Percentiles rank a stretch among this genome's conserved stretches.
Conservation (phyloP, 208 protist species). For the Leishmania mexicana region DNA sequence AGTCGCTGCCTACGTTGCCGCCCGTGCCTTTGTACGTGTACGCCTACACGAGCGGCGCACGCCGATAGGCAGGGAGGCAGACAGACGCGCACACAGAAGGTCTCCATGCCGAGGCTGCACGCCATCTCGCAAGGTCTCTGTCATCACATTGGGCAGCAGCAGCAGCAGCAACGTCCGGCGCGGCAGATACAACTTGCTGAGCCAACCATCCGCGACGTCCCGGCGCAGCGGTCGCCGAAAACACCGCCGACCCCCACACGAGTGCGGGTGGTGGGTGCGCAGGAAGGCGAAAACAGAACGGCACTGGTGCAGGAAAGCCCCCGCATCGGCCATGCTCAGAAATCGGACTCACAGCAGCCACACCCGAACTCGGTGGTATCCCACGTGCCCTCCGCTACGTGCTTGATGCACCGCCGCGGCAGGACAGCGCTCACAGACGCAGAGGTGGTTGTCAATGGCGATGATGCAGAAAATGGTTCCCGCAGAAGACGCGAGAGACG, state of each 20-base stretch:
- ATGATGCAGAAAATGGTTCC: background rate
- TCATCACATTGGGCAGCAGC: background rate
- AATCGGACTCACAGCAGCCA: background rate
- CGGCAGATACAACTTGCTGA: background rate
- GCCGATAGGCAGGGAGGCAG: background rate
- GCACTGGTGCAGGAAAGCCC: background rate
- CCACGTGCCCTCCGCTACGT: background rate
- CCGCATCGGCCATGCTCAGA: background rate
- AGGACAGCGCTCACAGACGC: background rate
- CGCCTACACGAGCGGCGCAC: background rate
- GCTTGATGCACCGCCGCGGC: background rate
- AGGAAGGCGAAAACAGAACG: background rate
- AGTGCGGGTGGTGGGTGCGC: background rate
- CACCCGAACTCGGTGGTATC: background rate
- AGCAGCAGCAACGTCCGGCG: background rate
- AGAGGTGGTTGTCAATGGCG: background rate
- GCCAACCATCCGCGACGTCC: background rate
- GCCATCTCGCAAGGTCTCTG: background rate
- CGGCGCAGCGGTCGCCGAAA: background rate
- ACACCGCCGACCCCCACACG: background rate
- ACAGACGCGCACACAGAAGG: background rate
- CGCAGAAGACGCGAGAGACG: background rate
- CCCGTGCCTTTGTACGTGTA: background rate
- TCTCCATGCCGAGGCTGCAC: slow-evolving; percentile 2
- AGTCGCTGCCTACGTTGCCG: background rate